A percentile compares a stretch with the other conserved stretches of the same genome.
Evolutionary conservation across 2,329 filamentous ascomycete species (phyloP).

Genomic region (Colletotrichum sublineola): DNA sequence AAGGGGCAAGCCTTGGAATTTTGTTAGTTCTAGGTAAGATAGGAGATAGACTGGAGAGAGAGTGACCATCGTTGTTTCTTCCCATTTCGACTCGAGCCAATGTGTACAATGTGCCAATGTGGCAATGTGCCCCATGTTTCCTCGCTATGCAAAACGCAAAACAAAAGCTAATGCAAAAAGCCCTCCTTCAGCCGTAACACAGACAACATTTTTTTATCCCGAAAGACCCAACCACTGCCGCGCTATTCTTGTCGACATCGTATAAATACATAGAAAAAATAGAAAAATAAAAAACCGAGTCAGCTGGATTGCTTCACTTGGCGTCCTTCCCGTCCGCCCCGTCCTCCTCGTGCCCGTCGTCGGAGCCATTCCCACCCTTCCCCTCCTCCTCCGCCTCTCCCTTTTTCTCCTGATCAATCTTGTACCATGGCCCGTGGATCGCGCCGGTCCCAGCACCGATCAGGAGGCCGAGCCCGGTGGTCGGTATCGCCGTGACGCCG

Average conservation of each 20-base stretch:
- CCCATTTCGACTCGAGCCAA: background rate
- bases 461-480: conserved; percentile 18
- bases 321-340: background rate
- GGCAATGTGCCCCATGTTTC: background rate
- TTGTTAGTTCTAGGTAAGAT: too few relatives aligned
- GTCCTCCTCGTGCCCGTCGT: background rate
- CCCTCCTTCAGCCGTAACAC: background rate
- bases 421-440: conserved; percentile 37
- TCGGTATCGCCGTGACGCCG: conserved; percentile 34
- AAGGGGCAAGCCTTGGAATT: background rate
- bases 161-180: background rate
- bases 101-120: background rate
- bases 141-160: conserved; percentile 5
- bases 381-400: conserved; percentile 4
- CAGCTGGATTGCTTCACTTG: background rate
- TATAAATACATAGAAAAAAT: background rate
- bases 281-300: background rate
- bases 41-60: background rate
- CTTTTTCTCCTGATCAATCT: conserved; percentile 16
- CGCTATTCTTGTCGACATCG: background rate
- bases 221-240: too few relatives aligned
- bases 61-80: background rate
- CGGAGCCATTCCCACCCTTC: background rate
- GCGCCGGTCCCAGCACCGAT: conserved; percentile 31
- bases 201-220: background rate